Percentiles rank a stretch among this genome's conserved stretches.
Evolutionary conservation across 257 asterid genomes (phyloP).

Genomic region (Capsicum pubescens): DNA sequence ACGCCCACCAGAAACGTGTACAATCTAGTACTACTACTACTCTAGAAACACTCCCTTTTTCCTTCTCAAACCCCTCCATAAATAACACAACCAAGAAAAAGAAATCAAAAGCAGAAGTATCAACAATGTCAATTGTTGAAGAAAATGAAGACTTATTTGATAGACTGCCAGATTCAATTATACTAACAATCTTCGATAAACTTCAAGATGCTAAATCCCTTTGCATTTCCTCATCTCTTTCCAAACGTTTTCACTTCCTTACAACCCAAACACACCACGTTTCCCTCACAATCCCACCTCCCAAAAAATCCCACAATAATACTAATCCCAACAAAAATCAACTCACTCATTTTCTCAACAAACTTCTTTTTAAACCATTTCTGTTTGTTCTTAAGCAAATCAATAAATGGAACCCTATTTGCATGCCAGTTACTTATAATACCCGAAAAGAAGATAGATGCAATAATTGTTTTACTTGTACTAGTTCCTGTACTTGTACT

Average conservation of each 20-base stretch:
- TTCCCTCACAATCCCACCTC: conserved; percentile 47
- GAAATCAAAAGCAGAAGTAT: background rate
- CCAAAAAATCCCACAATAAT: conserved; percentile 10
- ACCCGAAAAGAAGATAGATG: background rate
- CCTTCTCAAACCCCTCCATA: background rate
- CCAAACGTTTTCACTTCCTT: conserved; percentile 58
- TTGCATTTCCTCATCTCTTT: conserved; percentile 53
- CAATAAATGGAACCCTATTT: conserved; percentile 36
- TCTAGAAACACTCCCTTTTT: background rate
- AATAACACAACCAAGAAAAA: background rate
- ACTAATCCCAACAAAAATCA: conserved; percentile 28
- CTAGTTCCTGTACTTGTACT: conserved; percentile 26
- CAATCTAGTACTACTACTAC: background rate
- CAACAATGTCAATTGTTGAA: background rate
- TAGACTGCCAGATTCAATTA: conserved; percentile 65
- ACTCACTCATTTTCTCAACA: conserved; percentile 37
- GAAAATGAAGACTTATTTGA: conserved; percentile 51
- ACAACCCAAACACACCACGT: conserved; percentile 51
- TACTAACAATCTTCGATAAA: conserved; percentile 52
- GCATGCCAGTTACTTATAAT: background rate
- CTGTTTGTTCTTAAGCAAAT: conserved; percentile 42
- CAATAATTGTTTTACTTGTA: conserved; percentile 32
- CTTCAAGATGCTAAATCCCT: conserved; percentile 67
- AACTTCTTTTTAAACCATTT: conserved; percentile 49
- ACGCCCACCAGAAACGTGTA: background rate